phyloP scores from a whole-genome alignment of 176 grass and related monocot species.

The Oryza rufipogon region DNA sequence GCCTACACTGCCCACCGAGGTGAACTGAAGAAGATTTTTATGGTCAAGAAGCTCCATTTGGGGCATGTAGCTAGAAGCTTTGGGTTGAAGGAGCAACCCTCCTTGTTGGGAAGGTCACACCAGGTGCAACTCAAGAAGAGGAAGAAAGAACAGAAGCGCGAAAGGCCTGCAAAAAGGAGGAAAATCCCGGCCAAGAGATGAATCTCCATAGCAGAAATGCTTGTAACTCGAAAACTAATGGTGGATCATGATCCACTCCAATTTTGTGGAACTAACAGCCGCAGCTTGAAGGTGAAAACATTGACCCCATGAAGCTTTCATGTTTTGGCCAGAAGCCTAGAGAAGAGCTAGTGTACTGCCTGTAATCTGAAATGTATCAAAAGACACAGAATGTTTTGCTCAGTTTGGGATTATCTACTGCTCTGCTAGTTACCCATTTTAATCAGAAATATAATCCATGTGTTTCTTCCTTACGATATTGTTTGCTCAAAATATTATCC shows the following conservation, averaged over 20 bases:
- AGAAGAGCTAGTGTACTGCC: not conserved
- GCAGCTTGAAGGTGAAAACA: not conserved
- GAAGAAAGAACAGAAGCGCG: constrained; percentile 63
- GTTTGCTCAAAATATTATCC: not conserved
- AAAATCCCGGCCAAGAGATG: constrained; percentile 50
- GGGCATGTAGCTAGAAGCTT: constrained; percentile 89
- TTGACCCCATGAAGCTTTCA: not conserved
- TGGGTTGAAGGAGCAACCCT: constrained; percentile 82
- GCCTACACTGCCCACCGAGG: constrained; percentile 89
- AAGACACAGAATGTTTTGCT: constrained; percentile 6
- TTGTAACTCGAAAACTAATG: not conserved
- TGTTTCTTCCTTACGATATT: not conserved
- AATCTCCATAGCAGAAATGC: not conserved
- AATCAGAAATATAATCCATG: not conserved
- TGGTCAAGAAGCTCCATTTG: constrained; percentile 94
- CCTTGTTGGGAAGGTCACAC: constrained; percentile 70
- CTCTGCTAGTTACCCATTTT: not conserved
- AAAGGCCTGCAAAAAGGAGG: constrained; percentile 60
- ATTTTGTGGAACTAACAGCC: constrained; percentile 39
- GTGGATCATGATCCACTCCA: constrained; percentile 15
- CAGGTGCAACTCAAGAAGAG: constrained; percentile 78
- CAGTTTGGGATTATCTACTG: not conserved
- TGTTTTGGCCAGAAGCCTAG: not conserved
- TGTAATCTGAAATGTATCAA: not conserved
- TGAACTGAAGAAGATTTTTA: constrained; percentile 93